Evolutionary conservation across 306 rosid species (phyloP).

Genomic region (Vigna trinervia): DNA sequence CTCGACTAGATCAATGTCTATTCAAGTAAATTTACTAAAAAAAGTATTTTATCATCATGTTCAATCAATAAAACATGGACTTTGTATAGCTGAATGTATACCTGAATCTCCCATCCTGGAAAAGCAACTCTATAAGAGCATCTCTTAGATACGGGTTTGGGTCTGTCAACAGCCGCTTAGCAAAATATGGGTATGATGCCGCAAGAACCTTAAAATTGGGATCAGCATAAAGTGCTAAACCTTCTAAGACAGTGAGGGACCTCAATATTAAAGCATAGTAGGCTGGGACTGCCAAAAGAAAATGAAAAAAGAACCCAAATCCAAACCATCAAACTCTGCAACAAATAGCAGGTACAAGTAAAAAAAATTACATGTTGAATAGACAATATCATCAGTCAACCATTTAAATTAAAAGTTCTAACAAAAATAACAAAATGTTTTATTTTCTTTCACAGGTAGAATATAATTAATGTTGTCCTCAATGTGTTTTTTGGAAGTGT

Average conservation of each 20-base stretch:
- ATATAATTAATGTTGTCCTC: not conserved
- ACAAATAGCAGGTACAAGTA: conserved; percentile 27
- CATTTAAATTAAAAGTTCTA: conserved; percentile 3
- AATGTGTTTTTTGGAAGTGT: not conserved
- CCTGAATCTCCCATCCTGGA: conserved; percentile 89
- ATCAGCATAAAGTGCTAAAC: conserved; percentile 90
- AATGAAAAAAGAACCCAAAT: conserved; percentile 6
- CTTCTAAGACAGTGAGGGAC: conserved; percentile 93
- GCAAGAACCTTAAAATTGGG: conserved; percentile 96
- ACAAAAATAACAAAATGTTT: conserved; percentile 19
- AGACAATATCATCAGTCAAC: conserved; percentile 23
- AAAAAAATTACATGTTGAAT: conserved; percentile 15
- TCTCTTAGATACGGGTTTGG: conserved; percentile 94
- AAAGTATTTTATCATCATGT: conserved; percentile 27
- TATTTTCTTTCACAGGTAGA: not conserved
- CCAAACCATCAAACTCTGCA: conserved; percentile 47
- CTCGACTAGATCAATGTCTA: conserved; percentile 39
- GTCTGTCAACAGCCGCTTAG: conserved; percentile 90
- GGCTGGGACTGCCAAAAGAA: conserved; percentile 76
- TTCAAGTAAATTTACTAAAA: conserved; percentile 43
- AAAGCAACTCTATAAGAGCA: conserved; percentile 92
- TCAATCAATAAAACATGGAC: conserved; percentile 21
- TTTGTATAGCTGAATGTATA: conserved; percentile 44
- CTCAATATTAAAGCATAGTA: conserved; percentile 92
- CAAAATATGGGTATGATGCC: conserved; percentile 94